These are phyloP conservation scores for Lipomyces yamanashiensis DNA, from an alignment of 805 yeast species.

Conservation along the genomic window DNA sequence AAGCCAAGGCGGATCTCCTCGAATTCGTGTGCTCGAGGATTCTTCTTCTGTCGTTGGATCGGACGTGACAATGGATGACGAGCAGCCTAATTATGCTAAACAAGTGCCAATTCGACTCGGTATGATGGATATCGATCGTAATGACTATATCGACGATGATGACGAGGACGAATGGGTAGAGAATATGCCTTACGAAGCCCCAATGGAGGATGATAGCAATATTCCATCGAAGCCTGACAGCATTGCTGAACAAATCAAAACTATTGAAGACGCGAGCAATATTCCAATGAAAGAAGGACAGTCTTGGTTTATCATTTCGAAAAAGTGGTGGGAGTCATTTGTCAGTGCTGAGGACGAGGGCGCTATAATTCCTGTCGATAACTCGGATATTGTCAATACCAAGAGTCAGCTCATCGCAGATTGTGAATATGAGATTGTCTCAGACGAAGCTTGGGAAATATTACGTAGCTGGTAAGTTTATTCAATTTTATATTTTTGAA, in stretches of 20 bases:
- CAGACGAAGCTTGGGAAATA: slow-evolving; percentile 30
- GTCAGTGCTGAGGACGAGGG: neutral
- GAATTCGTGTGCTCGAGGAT: slow-evolving; percentile 26
- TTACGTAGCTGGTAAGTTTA: slow-evolving; percentile 29
- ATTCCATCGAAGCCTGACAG: slow-evolving; percentile 4
- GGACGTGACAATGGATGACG: slow-evolving; percentile 5
- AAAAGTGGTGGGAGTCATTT: slow-evolving; percentile 31
- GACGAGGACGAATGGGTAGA: neutral
- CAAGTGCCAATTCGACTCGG: slow-evolving; percentile 6
- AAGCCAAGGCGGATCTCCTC: slow-evolving; percentile 26
- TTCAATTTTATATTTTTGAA: neutral
- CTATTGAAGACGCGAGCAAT: slow-evolving; percentile 3
- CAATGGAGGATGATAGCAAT: neutral
- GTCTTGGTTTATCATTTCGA: slow-evolving; percentile 32
- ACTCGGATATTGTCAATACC: slow-evolving; percentile 24
- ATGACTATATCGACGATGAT: neutral
- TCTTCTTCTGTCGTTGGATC: slow-evolving; percentile 4
- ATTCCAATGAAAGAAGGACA: slow-evolving; percentile 21
- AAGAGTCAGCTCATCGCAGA: slow-evolving; percentile 5
- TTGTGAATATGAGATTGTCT: slow-evolving; percentile 27
- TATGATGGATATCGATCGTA: neutral
- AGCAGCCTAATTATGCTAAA: slow-evolving; percentile 1
- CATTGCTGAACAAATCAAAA: slow-evolving; percentile 18
- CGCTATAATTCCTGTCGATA: slow-evolving; percentile 32
- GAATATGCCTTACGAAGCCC: neutral